Conservation (phyloP, 495 filamentous ascomycete species). For the Trypethelium eluteriae region DNA sequence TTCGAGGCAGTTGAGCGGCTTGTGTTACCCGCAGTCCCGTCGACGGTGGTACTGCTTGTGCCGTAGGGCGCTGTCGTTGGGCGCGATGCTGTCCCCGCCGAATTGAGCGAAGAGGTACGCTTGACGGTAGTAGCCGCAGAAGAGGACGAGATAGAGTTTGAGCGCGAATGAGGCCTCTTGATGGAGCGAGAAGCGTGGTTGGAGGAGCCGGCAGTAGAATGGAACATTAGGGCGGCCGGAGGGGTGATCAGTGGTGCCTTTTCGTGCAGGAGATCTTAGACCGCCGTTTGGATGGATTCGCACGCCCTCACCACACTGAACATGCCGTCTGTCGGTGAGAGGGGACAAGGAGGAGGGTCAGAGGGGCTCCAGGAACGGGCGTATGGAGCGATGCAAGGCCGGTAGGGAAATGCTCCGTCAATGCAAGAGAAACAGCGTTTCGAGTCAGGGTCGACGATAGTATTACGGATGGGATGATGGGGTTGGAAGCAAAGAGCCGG, state of each 20-base stretch:
- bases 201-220: constrained; percentile 10
- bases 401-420: background rate
- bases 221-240: constrained; percentile 1
- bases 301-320: background rate
- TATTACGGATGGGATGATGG: background rate
- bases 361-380: background rate
- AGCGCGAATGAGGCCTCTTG: constrained; percentile 28
- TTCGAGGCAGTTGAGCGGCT: constrained; percentile 16
- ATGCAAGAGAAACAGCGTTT: background rate
- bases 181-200: constrained; percentile 13
- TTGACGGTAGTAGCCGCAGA: constrained; percentile 32
- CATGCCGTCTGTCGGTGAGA: constrained; percentile 9
- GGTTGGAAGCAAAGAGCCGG: background rate
- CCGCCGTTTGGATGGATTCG: background rate
- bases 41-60: constrained; percentile 13
- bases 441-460: constrained; percentile 7
- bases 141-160: constrained; percentile 31
- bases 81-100: constrained; percentile 26
- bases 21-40: constrained; percentile 10
- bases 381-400: background rate
- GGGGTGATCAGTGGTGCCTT: background rate
- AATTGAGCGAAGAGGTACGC: constrained; percentile 32
- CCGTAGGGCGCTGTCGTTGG: constrained; percentile 22
- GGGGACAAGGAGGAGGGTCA: background rate
- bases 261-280: background rate